These are phyloP conservation scores for Dothistroma pini DNA, from an alignment of 2,329 filamentous ascomycete species.

Conservation along the genomic window DNA sequence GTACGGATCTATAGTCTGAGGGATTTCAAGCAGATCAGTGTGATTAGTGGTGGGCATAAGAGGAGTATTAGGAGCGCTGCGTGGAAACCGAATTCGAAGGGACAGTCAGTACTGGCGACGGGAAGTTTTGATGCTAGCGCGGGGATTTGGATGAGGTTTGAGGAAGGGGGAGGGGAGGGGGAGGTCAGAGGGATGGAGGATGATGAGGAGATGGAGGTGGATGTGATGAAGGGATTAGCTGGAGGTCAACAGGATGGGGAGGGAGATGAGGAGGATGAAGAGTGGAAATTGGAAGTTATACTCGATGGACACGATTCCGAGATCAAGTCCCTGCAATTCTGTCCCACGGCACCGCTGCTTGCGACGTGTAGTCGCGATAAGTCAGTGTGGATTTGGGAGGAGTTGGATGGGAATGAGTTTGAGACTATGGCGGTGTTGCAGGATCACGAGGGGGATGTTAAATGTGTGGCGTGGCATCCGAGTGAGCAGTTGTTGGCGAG, in stretches of 20 bases:
- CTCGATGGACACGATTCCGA: slow-evolving; percentile 95
- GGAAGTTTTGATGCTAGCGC: slow-evolving; percentile 93
- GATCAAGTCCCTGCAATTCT: slow-evolving; percentile 76
- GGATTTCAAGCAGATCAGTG: slow-evolving; percentile 73
- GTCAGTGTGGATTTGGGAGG: slow-evolving; percentile 98
- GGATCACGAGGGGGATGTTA: slow-evolving; percentile 94
- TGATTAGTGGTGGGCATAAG: slow-evolving; percentile 81
- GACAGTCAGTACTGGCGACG: slow-evolving; percentile 76
- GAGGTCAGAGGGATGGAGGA: slow-evolving; percentile 20
- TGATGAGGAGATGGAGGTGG: slow-evolving; percentile 22
- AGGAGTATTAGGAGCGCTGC: slow-evolving; percentile 80
- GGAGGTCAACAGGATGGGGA: slow-evolving; percentile 32
- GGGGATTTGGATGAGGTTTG: slow-evolving; percentile 66
- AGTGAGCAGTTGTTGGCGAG: slow-evolving; percentile 75
- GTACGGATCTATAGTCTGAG: slow-evolving; percentile 86
- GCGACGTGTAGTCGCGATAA: slow-evolving; percentile 93
- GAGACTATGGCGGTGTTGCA: slow-evolving; percentile 93
- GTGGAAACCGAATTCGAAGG: slow-evolving; percentile 72
- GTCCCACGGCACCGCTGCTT: slow-evolving; percentile 69
- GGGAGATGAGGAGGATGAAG: slow-evolving; percentile 61
- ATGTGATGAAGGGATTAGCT: slow-evolving; percentile 33
- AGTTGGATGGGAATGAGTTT: slow-evolving; percentile 90
- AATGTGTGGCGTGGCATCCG: slow-evolving; percentile 89
- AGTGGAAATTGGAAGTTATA: slow-evolving; percentile 90
- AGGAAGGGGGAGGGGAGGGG: slow-evolving; percentile 42